Evolutionary conservation across 202 grass and related monocot species (phyloP), one percentile per base, ranked within the genome.

Genomic region (Alloteropsis angusta): DNA sequence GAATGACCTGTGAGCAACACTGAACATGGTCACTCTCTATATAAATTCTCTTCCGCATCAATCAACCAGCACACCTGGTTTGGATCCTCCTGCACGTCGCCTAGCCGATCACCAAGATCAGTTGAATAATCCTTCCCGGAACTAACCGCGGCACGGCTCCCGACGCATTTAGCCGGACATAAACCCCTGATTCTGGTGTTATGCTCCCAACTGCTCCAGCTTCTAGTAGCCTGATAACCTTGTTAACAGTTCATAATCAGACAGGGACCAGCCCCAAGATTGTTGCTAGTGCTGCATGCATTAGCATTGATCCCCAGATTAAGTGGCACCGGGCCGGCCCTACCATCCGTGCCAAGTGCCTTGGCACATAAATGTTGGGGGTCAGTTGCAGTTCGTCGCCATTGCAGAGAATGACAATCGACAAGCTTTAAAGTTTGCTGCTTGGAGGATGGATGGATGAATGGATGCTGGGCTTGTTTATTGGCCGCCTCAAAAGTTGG

Each of bases 331-430:
- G 72, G 79, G 72, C 67, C 85, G 79, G 72, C 67, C 85, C 80
- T 87, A 83, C 74, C 85, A 73, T 50, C 74, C 80, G 74, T 82
- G 80, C 19, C 66, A 66, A 87, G 48, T 77, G 79, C 85, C 55
- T 23, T 25, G 23, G 25, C 43, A 77, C 56, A 65, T 58, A 58
- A 82, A 57, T 65, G 23, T 39, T 48, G 1, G 61, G 60, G 49
- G 28, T 65, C 67, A 72, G 46, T 64, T 78, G 43, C 41, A 25
- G 57, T 38, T 39, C 21, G 22, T 34, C 28, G 28, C 23, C 39
- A 28, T 38, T 69, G 66, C 26, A 28, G 25, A 46, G 78, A 57
- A 28, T 58, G 22, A 11, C 25, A 15, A 60, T 32, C 35, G 19
- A 52, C 32, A 64, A 26, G 35, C 62, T 50, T 82, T 73, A 26